phyloP scores from a whole-genome alignment of 768 basidiomycete species.

The Clavulina sp. region DNA sequence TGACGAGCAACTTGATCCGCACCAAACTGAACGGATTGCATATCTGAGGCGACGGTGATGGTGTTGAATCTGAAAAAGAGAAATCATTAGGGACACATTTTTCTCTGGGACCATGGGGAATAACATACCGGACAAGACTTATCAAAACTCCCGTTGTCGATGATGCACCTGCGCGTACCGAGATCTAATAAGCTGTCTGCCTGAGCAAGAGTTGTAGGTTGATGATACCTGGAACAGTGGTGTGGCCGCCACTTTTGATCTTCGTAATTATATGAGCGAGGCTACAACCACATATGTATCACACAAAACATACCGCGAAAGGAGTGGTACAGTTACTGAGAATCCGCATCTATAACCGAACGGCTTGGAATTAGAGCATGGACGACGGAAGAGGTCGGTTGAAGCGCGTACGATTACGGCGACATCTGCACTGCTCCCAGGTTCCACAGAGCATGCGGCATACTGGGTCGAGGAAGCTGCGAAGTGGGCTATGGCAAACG shows the following conservation, averaged over 20 bases:
- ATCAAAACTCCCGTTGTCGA: conserved; percentile 46
- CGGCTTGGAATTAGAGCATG: neutral
- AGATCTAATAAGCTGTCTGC: too few relatives aligned
- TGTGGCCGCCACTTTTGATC: conserved; percentile 51
- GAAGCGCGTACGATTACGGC: neutral
- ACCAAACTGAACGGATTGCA: conserved; percentile 16
- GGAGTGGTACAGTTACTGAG: neutral
- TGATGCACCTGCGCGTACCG: too few relatives aligned
- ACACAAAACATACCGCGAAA: neutral
- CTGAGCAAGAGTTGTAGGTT: too few relatives aligned
- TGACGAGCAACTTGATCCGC: too few relatives aligned
- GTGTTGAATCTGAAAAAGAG: conserved; percentile 32
- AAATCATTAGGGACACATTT: conserved; percentile 20
- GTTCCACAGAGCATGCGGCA: neutral
- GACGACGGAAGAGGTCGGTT: neutral
- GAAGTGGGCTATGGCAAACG: too few relatives aligned
- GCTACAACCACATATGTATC: neutral
- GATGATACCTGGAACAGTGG: conserved; percentile 36
- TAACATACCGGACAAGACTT: conserved; percentile 31
- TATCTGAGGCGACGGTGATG: conserved; percentile 14
- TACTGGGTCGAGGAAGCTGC: neutral
- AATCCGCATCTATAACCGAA: neutral
- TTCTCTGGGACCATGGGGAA: conserved; percentile 16
- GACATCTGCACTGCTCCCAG: neutral
- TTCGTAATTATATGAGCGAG: conserved; percentile 11